Conservation (phyloP, 2,329 filamentous ascomycete genomes). For the Cadophora sp. region DNA sequence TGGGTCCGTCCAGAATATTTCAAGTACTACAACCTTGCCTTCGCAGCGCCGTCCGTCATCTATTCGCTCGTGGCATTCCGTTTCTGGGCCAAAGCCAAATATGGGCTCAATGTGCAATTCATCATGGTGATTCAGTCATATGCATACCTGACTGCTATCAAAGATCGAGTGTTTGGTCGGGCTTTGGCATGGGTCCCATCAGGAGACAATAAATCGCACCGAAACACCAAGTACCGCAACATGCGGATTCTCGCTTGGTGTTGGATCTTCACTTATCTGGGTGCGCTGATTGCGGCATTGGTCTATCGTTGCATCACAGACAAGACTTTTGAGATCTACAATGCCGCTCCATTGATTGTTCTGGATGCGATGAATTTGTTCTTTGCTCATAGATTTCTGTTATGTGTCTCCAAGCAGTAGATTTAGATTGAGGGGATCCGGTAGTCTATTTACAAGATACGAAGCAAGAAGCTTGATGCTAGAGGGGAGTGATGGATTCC, state of each 20-base stretch:
- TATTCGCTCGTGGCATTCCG: conserved; percentile 22
- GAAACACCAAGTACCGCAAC: conserved; percentile 23
- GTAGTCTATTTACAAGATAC: neutral
- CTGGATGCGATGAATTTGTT: conserved; percentile 23
- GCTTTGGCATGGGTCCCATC: conserved; percentile 23
- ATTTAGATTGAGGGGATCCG: neutral
- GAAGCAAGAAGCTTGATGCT: neutral
- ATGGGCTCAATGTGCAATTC: conserved; percentile 24
- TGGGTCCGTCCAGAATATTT: conserved; percentile 25
- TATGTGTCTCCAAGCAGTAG: conserved; percentile 18
- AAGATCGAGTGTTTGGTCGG: conserved; percentile 19
- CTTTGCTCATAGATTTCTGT: conserved; percentile 24
- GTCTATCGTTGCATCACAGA: conserved; percentile 14
- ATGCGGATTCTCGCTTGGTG: conserved; percentile 25
- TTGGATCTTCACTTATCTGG: conserved; percentile 21
- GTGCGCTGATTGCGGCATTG: conserved; percentile 14
- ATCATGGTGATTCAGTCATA: conserved; percentile 27
- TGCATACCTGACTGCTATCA: conserved; percentile 23
- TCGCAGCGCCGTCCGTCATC: conserved; percentile 21
- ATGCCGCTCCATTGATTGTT: conserved; percentile 17
- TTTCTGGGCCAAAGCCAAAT: conserved; percentile 21
- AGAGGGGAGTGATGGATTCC: neutral
- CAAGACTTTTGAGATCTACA: conserved; percentile 19
- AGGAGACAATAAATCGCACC: conserved; percentile 18
- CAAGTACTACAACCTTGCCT: conserved; percentile 27